Percentiles rank a stretch among this genome's conserved stretches.
phyloP scores from a whole-genome alignment of 805 yeast species.

The Lipomyces yamanashiensis region DNA sequence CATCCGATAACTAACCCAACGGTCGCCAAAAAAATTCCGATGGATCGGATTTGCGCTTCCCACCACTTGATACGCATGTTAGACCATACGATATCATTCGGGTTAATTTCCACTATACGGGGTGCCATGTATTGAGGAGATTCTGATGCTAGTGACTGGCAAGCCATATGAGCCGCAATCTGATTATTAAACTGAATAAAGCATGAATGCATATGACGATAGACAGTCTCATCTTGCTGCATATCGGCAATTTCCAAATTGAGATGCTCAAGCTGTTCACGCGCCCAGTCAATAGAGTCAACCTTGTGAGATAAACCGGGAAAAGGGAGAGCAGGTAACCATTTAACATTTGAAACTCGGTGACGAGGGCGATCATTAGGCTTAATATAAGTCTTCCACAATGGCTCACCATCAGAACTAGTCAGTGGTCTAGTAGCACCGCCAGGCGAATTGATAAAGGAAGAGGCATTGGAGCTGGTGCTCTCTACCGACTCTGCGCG shows the following conservation, averaged over 20 bases:
- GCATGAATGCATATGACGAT: constrained; percentile 72
- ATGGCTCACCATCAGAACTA: constrained; percentile 24
- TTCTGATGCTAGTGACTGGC: constrained; percentile 54
- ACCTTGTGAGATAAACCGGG: constrained; percentile 70
- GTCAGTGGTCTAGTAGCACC: not conserved
- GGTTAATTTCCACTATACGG: constrained; percentile 56
- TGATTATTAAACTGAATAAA: constrained; percentile 67
- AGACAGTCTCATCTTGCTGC: constrained; percentile 63
- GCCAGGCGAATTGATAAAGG: not conserved
- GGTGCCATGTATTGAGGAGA: constrained; percentile 50
- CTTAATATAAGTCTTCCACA: constrained; percentile 54
- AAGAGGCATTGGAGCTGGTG: not conserved
- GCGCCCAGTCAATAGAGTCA: constrained; percentile 75
- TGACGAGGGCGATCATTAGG: constrained; percentile 75
- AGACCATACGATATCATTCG: constrained; percentile 73
- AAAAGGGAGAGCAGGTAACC: constrained; percentile 49
- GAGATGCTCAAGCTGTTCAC: constrained; percentile 66
- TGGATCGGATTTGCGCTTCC: constrained; percentile 48
- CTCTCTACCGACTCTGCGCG: not conserved
- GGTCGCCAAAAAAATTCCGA: constrained; percentile 54
- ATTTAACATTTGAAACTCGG: constrained; percentile 46
- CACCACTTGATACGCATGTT: constrained; percentile 54
- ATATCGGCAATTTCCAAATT: constrained; percentile 64
- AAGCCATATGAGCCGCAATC: constrained; percentile 64
- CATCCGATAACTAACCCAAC: constrained; percentile 63